A percentile compares a stretch with the other conserved stretches of the same genome.
Evolutionary conservation across 129 eudicot genomes (phyloP).

Genomic region (Escallonia herrerae): DNA sequence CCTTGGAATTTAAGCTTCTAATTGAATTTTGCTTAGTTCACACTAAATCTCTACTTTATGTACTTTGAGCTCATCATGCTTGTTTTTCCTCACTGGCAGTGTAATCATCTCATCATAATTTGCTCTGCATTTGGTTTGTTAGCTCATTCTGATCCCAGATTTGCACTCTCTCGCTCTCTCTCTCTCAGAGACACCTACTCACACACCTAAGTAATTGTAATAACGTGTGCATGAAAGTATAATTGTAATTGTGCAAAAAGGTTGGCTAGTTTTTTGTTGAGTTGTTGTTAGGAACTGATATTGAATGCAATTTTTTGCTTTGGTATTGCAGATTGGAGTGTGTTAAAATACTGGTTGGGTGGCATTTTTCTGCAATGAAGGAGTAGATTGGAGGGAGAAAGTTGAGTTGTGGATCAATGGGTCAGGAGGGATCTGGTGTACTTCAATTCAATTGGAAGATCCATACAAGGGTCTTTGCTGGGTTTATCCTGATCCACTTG

Average conservation of each 20-base stretch:
- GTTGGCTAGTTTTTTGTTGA: neutral
- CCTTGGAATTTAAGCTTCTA: conserved; percentile 1
- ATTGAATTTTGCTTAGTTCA: conserved; percentile 8
- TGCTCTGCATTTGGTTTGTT: neutral
- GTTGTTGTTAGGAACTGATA: conserved; percentile 2
- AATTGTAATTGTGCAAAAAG: neutral
- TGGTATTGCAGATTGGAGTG: conserved; percentile 24
- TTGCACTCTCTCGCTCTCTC: neutral
- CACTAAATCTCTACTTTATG: conserved; percentile 3
- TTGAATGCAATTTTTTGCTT: conserved; percentile 9
- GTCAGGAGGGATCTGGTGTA: conserved; percentile 38
- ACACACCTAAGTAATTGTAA: too few species aligned
- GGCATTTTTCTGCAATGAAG: conserved; percentile 13
- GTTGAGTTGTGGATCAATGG: conserved; percentile 46
- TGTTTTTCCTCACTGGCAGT: neutral
- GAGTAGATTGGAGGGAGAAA: conserved; percentile 29
- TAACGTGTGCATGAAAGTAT: neutral
- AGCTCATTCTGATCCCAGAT: neutral
- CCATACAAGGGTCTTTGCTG: conserved; percentile 29
- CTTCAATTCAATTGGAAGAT: conserved; percentile 22
- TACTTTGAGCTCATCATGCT: neutral
- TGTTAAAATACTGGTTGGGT: conserved; percentile 29
- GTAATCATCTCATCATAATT: neutral
- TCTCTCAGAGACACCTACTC: too few species aligned
- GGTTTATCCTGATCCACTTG: conserved; percentile 28